phyloP scores from a whole-genome alignment of 257 asterid genomes.

The Salvia rosmarinus region DNA sequence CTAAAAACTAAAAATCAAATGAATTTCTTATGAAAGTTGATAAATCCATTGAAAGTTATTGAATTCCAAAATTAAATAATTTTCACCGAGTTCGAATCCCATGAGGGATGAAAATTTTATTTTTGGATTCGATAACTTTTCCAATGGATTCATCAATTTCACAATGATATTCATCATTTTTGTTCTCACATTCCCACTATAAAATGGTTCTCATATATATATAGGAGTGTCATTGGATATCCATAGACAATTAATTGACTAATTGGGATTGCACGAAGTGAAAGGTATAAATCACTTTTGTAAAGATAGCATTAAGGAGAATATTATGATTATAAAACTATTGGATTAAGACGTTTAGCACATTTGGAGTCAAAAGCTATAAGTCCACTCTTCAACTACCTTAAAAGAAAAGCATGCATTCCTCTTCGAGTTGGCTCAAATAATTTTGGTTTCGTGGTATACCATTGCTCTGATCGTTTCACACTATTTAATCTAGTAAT shows the following conservation, averaged over 20 bases:
- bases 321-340: conserved; percentile 9
- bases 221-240: background rate
- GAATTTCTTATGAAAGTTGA: too few relatives aligned
- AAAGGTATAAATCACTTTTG: conserved; percentile 10
- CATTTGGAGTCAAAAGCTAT: background rate
- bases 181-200: too few relatives aligned
- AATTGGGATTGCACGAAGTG: conserved; percentile 3
- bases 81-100: too few relatives aligned
- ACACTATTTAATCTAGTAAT: conserved; percentile 26
- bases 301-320: background rate
- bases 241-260: background rate
- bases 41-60: too few relatives aligned
- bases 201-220: too few relatives aligned
- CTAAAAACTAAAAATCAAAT: too few relatives aligned
- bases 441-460: background rate
- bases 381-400: conserved; percentile 25
- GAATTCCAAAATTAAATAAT: too few relatives aligned
- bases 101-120: too few relatives aligned
- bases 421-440: background rate
- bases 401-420: background rate
- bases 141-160: too few relatives aligned
- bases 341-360: conserved; percentile 4
- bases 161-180: too few relatives aligned
- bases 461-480: background rate
- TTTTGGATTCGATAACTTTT: too few relatives aligned